Base-by-base conservation (phyloP, 768 basidiomycete species). In the Collybiopsis luxurians region DNA sequence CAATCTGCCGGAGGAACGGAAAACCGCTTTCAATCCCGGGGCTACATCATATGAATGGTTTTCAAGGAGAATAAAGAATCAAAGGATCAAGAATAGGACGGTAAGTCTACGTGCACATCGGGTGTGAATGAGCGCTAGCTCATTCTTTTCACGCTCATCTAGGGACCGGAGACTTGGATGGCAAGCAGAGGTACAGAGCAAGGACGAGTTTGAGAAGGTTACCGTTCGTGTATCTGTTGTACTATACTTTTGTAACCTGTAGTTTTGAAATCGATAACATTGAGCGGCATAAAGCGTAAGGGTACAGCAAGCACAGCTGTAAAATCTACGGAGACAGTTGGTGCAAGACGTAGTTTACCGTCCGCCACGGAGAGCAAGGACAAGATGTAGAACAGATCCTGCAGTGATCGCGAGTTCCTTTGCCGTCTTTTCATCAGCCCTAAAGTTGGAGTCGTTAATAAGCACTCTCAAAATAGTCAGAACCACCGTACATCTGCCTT, bases 311-410 rank as follows among this genome's bases (percentile, higher is more conserved):
- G 24, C 38, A 51, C 34, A 38, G 5, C 6, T 36, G 12, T 23
- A 31, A 31, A 23, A 50, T 50, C 48, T 36, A 47, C 46, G 28
- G 31, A 50, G 17, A 30, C 48, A 26, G 31, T 34, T n/a, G n/a
- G n/a, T n/a, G n/a, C n/a, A n/a, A n/a, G 50, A 2, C 36, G 49
- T 38, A 34, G 21, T 30, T 79, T 74, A 86, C 72, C 73, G 75
- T 17, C 96, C 96, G 43, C 96, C 96, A 72, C 96, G 92, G 42
- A 98, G 84, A 6, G 96, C 94, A 46, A 98, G 86, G 55, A 98
- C 96, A 49, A 98, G 79, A 76, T 98, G 96, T 63, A 98, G 85
- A 26, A 92, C 90, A 24, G 90, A 81, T 55, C 96, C 95, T 2
- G 92, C 87, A 23, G 75, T 68, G 69, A 98, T 88, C 69, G 90